Evolutionary conservation across 2,329 filamentous ascomycete genomes (phyloP).

Genomic region (Ramichloridium luteum): DNA sequence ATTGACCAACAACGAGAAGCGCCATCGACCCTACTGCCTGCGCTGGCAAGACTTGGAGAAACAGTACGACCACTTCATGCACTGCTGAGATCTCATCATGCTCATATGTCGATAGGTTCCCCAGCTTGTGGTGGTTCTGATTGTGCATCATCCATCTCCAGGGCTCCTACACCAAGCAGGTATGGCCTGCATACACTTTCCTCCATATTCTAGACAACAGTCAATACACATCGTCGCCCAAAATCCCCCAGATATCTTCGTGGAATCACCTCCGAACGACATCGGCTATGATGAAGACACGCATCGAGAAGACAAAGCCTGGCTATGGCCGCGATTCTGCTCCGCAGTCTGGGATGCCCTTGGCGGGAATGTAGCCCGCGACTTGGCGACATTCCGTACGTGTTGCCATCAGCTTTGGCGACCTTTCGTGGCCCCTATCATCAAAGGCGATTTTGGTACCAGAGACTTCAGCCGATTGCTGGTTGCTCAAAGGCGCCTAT

Average conservation of each 20-base stretch:
- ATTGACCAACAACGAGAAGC: constrained; percentile 77
- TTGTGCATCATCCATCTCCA: constrained; percentile 60
- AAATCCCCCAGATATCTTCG: constrained; percentile 37
- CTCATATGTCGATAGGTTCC: constrained; percentile 72
- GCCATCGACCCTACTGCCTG: constrained; percentile 64
- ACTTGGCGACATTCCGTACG: constrained; percentile 58
- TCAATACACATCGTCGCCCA: constrained; percentile 64
- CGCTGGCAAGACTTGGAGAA: constrained; percentile 73
- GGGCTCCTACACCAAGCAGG: constrained; percentile 57
- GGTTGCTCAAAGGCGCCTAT: constrained; percentile 54
- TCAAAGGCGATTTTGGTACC: constrained; percentile 58
- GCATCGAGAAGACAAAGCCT: constrained; percentile 47
- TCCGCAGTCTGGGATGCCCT: constrained; percentile 79
- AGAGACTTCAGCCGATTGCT: constrained; percentile 78
- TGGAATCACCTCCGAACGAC: constrained; percentile 18
- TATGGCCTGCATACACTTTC: constrained; percentile 68
- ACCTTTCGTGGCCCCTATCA: constrained; percentile 66
- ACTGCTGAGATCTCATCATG: too few species aligned
- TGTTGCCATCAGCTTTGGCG: constrained; percentile 71
- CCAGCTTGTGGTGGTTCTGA: constrained; percentile 61
- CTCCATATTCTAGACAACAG: constrained; percentile 70
- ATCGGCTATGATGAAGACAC: constrained; percentile 37
- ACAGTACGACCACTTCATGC: constrained; percentile 32
- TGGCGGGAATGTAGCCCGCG: constrained; percentile 65
- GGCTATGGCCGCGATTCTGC: constrained; percentile 70